Evolutionary conservation across 2,329 filamentous ascomycete species (phyloP).

Genomic region (Scopulariopsis brevicaulis): DNA sequence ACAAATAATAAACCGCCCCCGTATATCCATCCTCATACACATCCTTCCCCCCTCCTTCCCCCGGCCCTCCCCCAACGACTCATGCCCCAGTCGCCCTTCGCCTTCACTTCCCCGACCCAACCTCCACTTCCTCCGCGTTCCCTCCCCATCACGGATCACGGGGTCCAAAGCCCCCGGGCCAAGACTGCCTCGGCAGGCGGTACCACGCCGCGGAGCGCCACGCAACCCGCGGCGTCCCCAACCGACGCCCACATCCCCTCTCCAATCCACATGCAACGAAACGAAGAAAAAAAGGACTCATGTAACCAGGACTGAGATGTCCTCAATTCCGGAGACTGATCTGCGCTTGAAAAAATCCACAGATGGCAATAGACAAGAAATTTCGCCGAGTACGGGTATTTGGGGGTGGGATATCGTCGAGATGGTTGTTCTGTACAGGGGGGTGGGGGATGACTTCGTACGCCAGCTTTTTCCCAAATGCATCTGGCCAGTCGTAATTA

Average conservation of each 20-base stretch:
- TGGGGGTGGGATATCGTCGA: background rate
- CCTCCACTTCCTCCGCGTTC: background rate
- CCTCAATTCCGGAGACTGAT: background rate
- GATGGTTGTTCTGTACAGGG: background rate
- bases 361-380: constrained; percentile 2
- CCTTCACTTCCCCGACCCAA: background rate
- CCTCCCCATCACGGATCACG: too few relatives aligned
- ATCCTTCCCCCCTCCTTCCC: constrained; percentile 3
- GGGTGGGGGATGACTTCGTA: background rate
- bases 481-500: constrained; percentile 5
- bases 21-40: background rate
- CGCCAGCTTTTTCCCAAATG: constrained; percentile 1
- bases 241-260: background rate
- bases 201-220: background rate
- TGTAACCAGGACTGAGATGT: background rate
- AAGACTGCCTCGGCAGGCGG: background rate
- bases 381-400: constrained; percentile 5
- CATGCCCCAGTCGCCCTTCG: background rate
- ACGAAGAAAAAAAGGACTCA: constrained; percentile 1
- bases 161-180: too few relatives aligned
- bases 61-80: background rate
- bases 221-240: too few relatives aligned
- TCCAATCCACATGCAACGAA: background rate
- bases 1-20: constrained; percentile 9
- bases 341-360: background rate